A percentile compares a stretch with the other conserved stretches of the same genome.
phyloP scores from a whole-genome alignment of 1,284 basidiomycete genomes.

The Afroboletus lepidellus region DNA sequence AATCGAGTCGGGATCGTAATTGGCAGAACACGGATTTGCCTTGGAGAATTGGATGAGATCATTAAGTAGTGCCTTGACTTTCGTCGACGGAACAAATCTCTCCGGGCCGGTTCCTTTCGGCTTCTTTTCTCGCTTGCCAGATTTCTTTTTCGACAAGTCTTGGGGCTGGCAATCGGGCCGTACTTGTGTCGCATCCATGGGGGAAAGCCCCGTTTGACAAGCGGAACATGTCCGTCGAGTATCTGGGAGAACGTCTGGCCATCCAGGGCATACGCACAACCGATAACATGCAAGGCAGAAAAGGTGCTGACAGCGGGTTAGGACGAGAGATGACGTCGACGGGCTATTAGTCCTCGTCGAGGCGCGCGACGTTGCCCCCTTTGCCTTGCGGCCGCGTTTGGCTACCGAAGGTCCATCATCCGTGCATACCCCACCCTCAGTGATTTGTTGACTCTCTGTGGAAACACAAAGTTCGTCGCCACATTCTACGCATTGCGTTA shows the following conservation, averaged over 20 bases:
- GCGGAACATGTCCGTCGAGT: slow-evolving; percentile 65
- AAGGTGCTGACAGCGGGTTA: slow-evolving; percentile 94
- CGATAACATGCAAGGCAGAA: slow-evolving; percentile 87
- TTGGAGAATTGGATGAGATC: slow-evolving; percentile 78
- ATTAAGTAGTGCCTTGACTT: slow-evolving; percentile 74
- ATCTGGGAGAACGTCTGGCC: slow-evolving; percentile 68
- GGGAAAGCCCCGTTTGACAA: slow-evolving; percentile 66
- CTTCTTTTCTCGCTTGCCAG: slow-evolving; percentile 67
- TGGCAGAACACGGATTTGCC: slow-evolving; percentile 78
- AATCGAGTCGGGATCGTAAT: slow-evolving; percentile 72
- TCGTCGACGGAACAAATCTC: slow-evolving; percentile 78
- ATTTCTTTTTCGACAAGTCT: slow-evolving; percentile 59
- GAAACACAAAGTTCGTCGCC: slow-evolving; percentile 69
- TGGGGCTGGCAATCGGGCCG: slow-evolving; percentile 48
- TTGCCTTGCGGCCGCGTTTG: slow-evolving; percentile 65
- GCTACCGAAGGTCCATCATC: slow-evolving; percentile 52
- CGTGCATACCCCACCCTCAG: slow-evolving; percentile 42
- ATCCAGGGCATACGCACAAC: slow-evolving; percentile 69
- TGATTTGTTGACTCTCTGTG: slow-evolving; percentile 41
- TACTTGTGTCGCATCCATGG: slow-evolving; percentile 76
- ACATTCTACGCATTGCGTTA: slow-evolving; percentile 87
- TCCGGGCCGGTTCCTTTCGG: slow-evolving; percentile 55
- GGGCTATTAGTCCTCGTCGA: slow-evolving; percentile 72
- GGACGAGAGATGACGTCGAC: slow-evolving; percentile 53
- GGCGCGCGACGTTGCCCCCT: slow-evolving; percentile 55